Base-by-base conservation (phyloP, 2,329 filamentous ascomycete genomes). In the Ceratocystis colombiana region DNA sequence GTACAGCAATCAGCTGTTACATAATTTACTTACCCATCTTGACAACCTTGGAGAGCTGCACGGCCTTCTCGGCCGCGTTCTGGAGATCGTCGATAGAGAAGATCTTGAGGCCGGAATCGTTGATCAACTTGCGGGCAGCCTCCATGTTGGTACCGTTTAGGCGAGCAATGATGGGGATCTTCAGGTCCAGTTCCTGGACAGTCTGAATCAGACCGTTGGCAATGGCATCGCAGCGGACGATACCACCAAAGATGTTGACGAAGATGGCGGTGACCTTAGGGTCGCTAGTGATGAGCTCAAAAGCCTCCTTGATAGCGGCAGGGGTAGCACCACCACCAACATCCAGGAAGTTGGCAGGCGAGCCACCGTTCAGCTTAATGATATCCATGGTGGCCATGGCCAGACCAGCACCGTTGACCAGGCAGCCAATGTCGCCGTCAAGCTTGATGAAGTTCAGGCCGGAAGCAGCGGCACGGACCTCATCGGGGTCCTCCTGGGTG, bases 341-440 rank as follows among this genome's bases (percentile, higher is more conserved):
- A 76, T 99, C 94, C 72, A 99, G 84, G 87, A 99, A 99, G 86
- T 99, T 99, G 73, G 94, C 94, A 69, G 94, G 94, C 75, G 85
- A 82, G 70, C 94, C 94, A 72, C 94, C 94, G 80, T 97, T 99
- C 70, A 99, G 85, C 86, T 99, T 97, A 85, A 99, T 99, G 78
- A 99, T 97, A 79, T 99, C 94, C 94, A 99, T 99, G 76, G 94
- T 99, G 70, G 94, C 94, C 94, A 99, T 99, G 79, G 94, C 94
- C 71, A 99, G 88, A 81, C 94, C 94, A 73, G 94, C 94, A 76
- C 94, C 94, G 81, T 99, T 99, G 81, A 99, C 94, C 72, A 97
- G 84, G 82, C 94, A 99, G 79, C 94, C 94, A 76, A 99, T 99
- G 76, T 99, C 94, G 76, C 94, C 94, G 75, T 97, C 94, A 69